These are phyloP conservation scores for Populus alba DNA, from an alignment of 345 rosid species.

Conservation along the genomic window DNA sequence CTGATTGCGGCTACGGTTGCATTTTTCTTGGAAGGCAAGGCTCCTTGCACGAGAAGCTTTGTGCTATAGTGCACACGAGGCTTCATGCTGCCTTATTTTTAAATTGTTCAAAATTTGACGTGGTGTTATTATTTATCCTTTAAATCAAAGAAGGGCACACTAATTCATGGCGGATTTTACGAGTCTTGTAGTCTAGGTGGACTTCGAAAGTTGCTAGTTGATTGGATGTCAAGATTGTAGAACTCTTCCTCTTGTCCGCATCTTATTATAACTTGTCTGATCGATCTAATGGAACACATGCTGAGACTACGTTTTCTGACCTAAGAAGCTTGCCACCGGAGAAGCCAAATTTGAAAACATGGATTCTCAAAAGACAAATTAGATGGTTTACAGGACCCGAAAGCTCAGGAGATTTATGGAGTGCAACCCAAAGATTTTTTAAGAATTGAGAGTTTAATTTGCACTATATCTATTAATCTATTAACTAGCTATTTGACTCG, in stretches of 20 bases:
- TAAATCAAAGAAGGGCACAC: conserved; percentile 25
- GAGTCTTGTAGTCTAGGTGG: neutral
- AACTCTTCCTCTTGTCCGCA: neutral
- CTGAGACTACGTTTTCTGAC: neutral
- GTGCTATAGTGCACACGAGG: conserved; percentile 1
- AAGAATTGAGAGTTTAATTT: neutral
- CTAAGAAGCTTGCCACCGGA: too few species aligned
- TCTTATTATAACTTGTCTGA: neutral
- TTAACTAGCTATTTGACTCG: neutral
- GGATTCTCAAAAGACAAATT: too few species aligned
- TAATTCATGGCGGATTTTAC: conserved; percentile 19
- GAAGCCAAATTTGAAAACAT: too few species aligned
- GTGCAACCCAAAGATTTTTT: neutral
- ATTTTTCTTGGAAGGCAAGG: conserved; percentile 9
- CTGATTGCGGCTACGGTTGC: conserved; percentile 23
- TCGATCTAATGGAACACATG: neutral
- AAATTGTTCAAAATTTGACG: conserved; percentile 12
- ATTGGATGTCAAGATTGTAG: neutral
- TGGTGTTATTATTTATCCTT: neutral
- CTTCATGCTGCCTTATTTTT: conserved; percentile 8
- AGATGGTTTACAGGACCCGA: too few species aligned
- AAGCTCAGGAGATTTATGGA: neutral
- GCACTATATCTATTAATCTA: too few species aligned
- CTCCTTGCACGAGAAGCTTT: conserved; percentile 2
- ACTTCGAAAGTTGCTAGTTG: neutral